Base-by-base conservation (phyloP, 345 rosid genomes). In the Dimocarpus longan region DNA sequence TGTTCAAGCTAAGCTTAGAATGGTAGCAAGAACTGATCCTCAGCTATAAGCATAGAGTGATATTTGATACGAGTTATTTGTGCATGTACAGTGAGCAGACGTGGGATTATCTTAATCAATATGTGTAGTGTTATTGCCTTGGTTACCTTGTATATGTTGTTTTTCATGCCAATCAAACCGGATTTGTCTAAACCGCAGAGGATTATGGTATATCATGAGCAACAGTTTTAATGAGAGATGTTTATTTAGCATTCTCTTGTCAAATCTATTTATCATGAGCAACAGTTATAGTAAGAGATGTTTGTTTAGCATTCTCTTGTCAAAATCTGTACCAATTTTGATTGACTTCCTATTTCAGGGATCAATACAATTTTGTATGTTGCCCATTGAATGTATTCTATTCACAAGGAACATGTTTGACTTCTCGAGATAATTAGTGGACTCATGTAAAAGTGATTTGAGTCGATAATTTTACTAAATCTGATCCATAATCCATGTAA, bases 31-130 rank as follows among this genome's bases (percentile, higher is more conserved):
- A 22, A 24, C 42, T 5, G 21, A 9, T 46, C 37, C 2, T 28
- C 32, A 18, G 44, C 21, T 12, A 26, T n/a, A 11, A 10, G 78
- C 68, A 28, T 21, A 10, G 74, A 62, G 16, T 28, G 37, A 16
- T 18, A 9, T 42, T 60, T n/a, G 22, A 6, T 28, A 10, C 37
- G 48, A 37, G 56, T 44, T 8, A 18, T 52, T 71, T 15, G 5
- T 74, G 13, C 52, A 64, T 70, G 76, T 63, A 70, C 63, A 74
- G 68, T 44, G 40, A 22, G 72, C 22, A 39, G 50, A 50, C 50
- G 19, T 28, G 2, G 24, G n/a, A 43, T 26, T 64, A 59, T 70
- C n/a, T 8, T 42, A 42, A 13, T 50, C 24, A 18, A 2, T 32
- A 22, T 40, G 15, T 5, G 16, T 68, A 54, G 24, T 28, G 22